These are phyloP conservation scores for Excoecaria agallocha DNA, from an alignment of 345 rosid genomes.

Conservation along the genomic window DNA sequence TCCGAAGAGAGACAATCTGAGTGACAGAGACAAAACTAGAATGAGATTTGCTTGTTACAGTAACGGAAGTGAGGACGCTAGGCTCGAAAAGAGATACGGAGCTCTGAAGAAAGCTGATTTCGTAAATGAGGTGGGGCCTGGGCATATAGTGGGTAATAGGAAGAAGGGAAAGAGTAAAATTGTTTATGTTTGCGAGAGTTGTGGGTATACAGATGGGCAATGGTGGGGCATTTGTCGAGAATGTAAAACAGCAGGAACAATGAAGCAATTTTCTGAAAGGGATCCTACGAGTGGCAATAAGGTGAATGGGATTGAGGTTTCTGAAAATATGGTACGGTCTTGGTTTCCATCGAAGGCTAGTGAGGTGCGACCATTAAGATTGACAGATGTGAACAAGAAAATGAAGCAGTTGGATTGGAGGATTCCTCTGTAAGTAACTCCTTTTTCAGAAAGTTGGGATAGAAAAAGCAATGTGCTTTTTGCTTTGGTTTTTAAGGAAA, in stretches of 20 bases:
- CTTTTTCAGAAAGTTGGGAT: not conserved
- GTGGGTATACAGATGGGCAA: slow-evolving; percentile 74
- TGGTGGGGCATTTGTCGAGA: slow-evolving; percentile 90
- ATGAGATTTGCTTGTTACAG: slow-evolving; percentile 17
- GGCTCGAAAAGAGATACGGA: slow-evolving; percentile 16
- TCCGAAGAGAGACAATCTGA: slow-evolving; percentile 4
- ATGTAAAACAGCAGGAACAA: slow-evolving; percentile 53
- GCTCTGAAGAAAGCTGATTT: slow-evolving; percentile 13
- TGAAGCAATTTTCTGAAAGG: slow-evolving; percentile 48
- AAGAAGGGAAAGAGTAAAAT: slow-evolving; percentile 46
- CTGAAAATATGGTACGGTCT: slow-evolving; percentile 43
- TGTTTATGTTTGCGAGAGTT: slow-evolving; percentile 65
- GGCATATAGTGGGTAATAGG: slow-evolving; percentile 26
- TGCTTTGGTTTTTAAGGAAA: not conserved
- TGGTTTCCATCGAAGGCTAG: slow-evolving; percentile 61
- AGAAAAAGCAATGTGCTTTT: not conserved
- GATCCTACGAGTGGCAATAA: slow-evolving; percentile 25
- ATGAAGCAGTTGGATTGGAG: slow-evolving; percentile 60
- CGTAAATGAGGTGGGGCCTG: not conserved
- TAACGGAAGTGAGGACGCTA: slow-evolving; percentile 10
- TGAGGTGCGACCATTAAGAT: slow-evolving; percentile 46
- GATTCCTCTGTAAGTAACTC: slow-evolving; percentile 57
- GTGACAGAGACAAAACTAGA: slow-evolving; percentile 6
- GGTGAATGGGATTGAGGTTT: slow-evolving; percentile 36
- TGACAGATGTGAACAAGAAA: slow-evolving; percentile 59